Base-by-base conservation (phyloP, 169 alveolate genomes). In the Cytauxzoon felis region DNA sequence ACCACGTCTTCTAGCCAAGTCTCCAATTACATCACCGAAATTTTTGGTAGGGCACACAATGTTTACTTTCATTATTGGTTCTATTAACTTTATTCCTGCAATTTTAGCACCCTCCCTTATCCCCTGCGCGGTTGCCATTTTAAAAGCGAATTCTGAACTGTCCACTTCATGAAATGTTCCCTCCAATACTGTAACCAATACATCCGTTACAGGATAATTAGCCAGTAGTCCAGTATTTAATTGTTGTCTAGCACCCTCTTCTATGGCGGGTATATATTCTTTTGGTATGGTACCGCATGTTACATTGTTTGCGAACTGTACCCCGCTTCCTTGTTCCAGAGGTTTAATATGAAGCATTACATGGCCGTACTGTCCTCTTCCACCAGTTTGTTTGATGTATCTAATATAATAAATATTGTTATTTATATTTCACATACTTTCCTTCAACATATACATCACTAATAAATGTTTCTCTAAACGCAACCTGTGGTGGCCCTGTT, bases 401-500 rank as follows among this genome's bases (percentile, higher is more conserved):
- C 36, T 78, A 53, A 21, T n/a, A 16, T 64, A 42, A 81, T 19
- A 13, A n/a, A 50, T 2, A 53, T 43, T n/a, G 48, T 16, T 5
- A 34, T 16, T 7, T 16, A 24, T 3, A 49, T 8, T n/a, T 43
- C 30, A 27, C 60, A 24, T 38, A 89, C 63, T 62, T 83, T 38
- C 92, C 95, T 76, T 81, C 90, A 9, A 90, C 90, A 27, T 71
- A 63, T 6, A 76, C 89, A 7, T 56, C 78, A 54, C 66, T 81
- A 4, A 81, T 36, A 60, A 91, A 66, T 8, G 95, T 88, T 51
- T 88, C 95, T 40, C 87, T 88, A 59, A 92, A 95, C 11, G 95
- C 94, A 9, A 95, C 96, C 81, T 93, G 92, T 51, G 97, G 96
- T 53, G 91, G 83, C 29, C 97, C 98, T 3, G 93, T 78, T 18